Conservation (phyloP, 2,329 filamentous ascomycete species). For the Plenodomus biglobosus region DNA sequence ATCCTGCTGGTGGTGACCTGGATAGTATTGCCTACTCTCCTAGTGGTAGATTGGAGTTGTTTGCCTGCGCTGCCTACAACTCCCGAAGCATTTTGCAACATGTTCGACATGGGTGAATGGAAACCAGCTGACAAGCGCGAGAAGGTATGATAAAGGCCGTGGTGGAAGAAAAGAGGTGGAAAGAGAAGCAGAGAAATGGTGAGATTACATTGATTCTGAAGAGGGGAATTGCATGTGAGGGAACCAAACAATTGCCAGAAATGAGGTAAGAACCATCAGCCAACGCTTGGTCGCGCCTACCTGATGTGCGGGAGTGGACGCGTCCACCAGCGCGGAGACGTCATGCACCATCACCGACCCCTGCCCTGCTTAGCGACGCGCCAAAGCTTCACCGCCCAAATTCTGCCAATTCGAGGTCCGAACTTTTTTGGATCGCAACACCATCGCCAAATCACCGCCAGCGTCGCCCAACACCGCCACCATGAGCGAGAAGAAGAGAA, state of each 20-base stretch:
- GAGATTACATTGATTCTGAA: not conserved
- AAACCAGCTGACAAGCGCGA: not conserved
- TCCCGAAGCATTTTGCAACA: slow-evolving; percentile 29
- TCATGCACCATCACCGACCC: slow-evolving; percentile 11
- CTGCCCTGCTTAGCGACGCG: slow-evolving; percentile 7
- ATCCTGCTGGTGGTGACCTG: slow-evolving; percentile 52
- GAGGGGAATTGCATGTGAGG: slow-evolving; percentile 2
- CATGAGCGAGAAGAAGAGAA: slow-evolving; percentile 45
- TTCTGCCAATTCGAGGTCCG: slow-evolving; percentile 26
- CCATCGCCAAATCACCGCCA: slow-evolving; percentile 4
- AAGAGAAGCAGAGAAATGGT: not conserved
- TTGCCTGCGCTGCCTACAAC: slow-evolving; percentile 25
- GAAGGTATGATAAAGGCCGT: not conserved
- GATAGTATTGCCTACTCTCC: slow-evolving; percentile 23
- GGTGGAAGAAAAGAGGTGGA: not conserved
- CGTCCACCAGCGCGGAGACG: slow-evolving; percentile 19
- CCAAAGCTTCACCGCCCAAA: slow-evolving; percentile 15
- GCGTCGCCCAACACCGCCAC: slow-evolving; percentile 11
- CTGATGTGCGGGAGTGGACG: slow-evolving; percentile 5
- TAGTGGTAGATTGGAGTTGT: slow-evolving; percentile 16
- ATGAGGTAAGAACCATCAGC: not conserved
- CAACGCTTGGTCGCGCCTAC: slow-evolving; percentile 2
- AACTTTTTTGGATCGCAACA: slow-evolving; percentile 27
- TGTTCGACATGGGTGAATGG: slow-evolving; percentile 15
- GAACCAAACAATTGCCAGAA: not conserved